Conservation (phyloP, 2,329 filamentous ascomycete genomes). For the Pseudonectria foliicola region DNA sequence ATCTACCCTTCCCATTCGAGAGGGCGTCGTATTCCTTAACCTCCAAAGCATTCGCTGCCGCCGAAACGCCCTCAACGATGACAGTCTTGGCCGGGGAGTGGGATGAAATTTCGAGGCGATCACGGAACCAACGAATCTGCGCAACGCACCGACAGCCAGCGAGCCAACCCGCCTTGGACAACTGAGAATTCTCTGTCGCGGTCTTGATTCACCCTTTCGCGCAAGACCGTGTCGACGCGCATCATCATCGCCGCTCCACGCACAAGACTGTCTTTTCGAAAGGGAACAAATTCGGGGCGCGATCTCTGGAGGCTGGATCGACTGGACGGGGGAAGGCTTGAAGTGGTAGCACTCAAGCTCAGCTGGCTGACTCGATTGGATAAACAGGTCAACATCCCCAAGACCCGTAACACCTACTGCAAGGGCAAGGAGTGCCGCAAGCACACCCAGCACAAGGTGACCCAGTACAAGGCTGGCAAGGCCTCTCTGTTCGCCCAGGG, state of each 20-base stretch:
- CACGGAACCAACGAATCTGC: slow-evolving; percentile 10
- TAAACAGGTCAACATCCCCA: slow-evolving; percentile 88
- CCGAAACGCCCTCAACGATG: slow-evolving; percentile 23
- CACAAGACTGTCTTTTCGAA: slow-evolving; percentile 15
- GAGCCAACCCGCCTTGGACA: background rate
- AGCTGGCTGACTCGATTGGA: slow-evolving; percentile 25
- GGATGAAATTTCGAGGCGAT: slow-evolving; percentile 19
- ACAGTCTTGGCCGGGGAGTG: slow-evolving; percentile 20
- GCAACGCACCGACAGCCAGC: slow-evolving; percentile 10
- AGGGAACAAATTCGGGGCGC: slow-evolving; percentile 1
- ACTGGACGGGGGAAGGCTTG: slow-evolving; percentile 8
- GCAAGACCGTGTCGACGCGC: slow-evolving; percentile 4
- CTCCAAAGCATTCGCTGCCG: slow-evolving; percentile 11
- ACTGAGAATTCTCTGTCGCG: too few relatives aligned
- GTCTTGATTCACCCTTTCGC: too few relatives aligned
- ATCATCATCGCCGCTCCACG: background rate
- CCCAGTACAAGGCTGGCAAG: slow-evolving; percentile 96
- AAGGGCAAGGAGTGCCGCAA: slow-evolving; percentile 92
- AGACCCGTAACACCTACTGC: slow-evolving; percentile 96
- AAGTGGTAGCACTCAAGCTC: slow-evolving; percentile 7
- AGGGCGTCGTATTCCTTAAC: slow-evolving; percentile 4
- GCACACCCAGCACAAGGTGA: slow-evolving; percentile 88
- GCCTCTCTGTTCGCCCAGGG: slow-evolving; percentile 94
- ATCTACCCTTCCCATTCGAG: too few relatives aligned
- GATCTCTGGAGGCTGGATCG: slow-evolving; percentile 2